Conservation (phyloP, 2,329 filamentous ascomycete species). For the Zymoseptoria pseudotritici region DNA sequence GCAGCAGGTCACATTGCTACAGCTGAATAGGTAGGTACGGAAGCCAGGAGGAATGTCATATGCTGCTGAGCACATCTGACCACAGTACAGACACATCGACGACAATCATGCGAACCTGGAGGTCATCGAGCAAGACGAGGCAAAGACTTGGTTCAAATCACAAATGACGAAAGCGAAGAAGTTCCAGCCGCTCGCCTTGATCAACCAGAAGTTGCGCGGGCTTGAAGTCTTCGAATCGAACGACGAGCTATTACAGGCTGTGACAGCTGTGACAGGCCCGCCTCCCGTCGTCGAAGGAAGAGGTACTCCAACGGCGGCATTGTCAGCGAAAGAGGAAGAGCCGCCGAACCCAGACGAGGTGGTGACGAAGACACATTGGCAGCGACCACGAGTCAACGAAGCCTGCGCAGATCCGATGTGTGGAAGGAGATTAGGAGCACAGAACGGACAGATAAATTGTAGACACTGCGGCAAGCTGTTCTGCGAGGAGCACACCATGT, state of each 20-base stretch:
- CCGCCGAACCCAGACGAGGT: conserved; percentile 76
- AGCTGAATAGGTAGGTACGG: conserved; percentile 65
- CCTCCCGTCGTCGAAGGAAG: conserved; percentile 13
- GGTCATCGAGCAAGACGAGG: conserved; percentile 82
- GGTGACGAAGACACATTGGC: conserved; percentile 85
- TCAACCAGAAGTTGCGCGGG: conserved; percentile 90
- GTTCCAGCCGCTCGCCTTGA: conserved; percentile 81
- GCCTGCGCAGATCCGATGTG: conserved; percentile 82
- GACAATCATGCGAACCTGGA: conserved; percentile 85
- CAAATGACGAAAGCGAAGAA: conserved; percentile 89
- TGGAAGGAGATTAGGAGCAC: conserved; percentile 66
- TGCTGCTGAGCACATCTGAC: conserved; percentile 10
- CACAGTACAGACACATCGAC: conserved; percentile 60
- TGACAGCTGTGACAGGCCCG: conserved; percentile 16
- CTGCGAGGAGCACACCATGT: conserved; percentile 98
- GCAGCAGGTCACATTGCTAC: conserved; percentile 72
- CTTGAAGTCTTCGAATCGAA: conserved; percentile 93
- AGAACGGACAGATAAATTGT: conserved; percentile 85
- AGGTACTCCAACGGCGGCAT: conserved; percentile 23
- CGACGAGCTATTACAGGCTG: conserved; percentile 45
- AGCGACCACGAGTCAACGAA: conserved; percentile 66
- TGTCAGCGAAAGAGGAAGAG: conserved; percentile 21
- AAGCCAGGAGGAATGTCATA: not conserved
- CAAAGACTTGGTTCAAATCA: conserved; percentile 94
- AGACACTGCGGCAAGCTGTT: conserved; percentile 87